Base-by-base conservation (phyloP, 441 rosid genomes). In the Erysimum pusillum region DNA sequence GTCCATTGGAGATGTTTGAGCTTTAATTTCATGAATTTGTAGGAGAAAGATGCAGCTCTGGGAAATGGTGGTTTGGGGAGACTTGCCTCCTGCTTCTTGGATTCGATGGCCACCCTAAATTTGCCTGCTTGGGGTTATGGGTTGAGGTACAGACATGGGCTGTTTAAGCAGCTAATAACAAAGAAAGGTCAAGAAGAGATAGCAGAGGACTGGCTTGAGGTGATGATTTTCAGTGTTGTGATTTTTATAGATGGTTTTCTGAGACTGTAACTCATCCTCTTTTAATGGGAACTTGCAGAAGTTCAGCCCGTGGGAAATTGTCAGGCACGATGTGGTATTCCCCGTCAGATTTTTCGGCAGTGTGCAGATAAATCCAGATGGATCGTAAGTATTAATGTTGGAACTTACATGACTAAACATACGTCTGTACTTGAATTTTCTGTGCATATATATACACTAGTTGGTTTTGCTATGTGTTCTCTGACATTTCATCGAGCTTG, bases 121-220 rank as follows among this genome's bases (percentile, higher is more conserved):
- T 84, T 96, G 83, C 99, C 99, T 80, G 97, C 99, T 58, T 96
- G 97, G 99, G 99, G 99, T 2, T 96, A 96, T 75, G 99, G 98
- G 28, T 86, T 96, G 80, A 91, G 99, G 86, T 93, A 96, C 82
- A 88, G 83, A 82, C 90, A 93, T 81, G 99, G 99, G 54, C 83
- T 96, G 56, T 93, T 96, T 83, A 93, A 96, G 85, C 98, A 96
- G 87, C 77, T 71, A 35, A 90, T 96, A 67, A 85, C 97, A 66
- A 87, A 84, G 85, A 94, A 87, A 57, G 99, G 98, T 54, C 99
- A 96, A 79, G 92, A 96, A 82, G 99, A 96, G 86, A 62, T 81
- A 83, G 91, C 99, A 56, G 99, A 96, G 85, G 98, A 93, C 83
- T 96, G 99, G 98, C 99, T 96, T 78, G 99, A 96, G 97, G 99